Conservation (phyloP, 176 grass and related monocot genomes). For the Cenchrus purpureus region DNA sequence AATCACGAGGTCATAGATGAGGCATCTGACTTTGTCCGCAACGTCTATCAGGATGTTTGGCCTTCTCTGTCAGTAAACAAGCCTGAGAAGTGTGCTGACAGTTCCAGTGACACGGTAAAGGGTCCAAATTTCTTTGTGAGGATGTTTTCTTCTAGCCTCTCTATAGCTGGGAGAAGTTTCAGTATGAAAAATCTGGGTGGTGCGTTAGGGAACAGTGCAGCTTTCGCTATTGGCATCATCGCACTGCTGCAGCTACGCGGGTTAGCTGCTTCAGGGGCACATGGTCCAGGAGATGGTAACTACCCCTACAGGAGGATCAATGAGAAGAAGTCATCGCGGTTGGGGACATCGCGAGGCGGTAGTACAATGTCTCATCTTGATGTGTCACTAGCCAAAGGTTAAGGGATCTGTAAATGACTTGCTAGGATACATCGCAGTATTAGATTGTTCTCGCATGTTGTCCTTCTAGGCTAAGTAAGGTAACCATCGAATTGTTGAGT, state of each 20-base stretch:
- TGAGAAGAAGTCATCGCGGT: not conserved
- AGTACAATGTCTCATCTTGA: slow-evolving; percentile 39
- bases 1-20: slow-evolving; percentile 73
- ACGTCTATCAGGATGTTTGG: slow-evolving; percentile 51
- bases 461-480: not conserved
- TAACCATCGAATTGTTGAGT: not conserved
- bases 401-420: slow-evolving; percentile 43
- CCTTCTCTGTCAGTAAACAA: slow-evolving; percentile 48
- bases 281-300: not conserved
- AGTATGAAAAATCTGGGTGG: slow-evolving; percentile 35
- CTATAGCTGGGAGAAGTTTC: slow-evolving; percentile 54
- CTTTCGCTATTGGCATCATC: slow-evolving; percentile 68
- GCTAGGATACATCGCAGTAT: not conserved
- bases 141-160: slow-evolving; percentile 53
- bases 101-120: slow-evolving; percentile 18
- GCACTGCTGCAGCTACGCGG: slow-evolving; percentile 65
- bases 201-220: slow-evolving; percentile 59
- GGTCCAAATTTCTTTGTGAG: slow-evolving; percentile 50
- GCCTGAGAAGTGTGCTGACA: slow-evolving; percentile 27
- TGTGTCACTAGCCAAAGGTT: slow-evolving; percentile 58
- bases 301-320: slow-evolving; percentile 42
- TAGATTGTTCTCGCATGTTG: not conserved
- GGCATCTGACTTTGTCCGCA: slow-evolving; percentile 65
- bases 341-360: not conserved
- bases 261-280: slow-evolving; percentile 45